phyloP scores from a whole-genome alignment of 2,329 filamentous ascomycete species.

The Coniochaeta sp. region DNA sequence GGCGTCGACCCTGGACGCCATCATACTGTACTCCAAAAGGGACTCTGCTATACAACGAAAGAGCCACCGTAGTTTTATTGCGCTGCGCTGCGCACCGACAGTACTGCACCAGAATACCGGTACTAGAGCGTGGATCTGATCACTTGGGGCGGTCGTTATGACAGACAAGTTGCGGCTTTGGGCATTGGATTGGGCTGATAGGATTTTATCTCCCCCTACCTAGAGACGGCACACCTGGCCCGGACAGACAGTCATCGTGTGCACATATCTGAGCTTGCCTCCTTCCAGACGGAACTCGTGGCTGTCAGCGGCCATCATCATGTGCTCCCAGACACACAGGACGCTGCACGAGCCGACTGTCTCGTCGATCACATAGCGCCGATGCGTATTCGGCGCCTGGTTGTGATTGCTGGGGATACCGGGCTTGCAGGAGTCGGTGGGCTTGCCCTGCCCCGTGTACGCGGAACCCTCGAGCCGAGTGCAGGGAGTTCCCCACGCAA shows the following conservation, averaged over 20 bases:
- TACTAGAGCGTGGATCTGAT: too few relatives aligned
- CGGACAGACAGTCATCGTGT: conserved; percentile 12
- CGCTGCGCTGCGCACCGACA: too few relatives aligned
- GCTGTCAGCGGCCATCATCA: conserved; percentile 15
- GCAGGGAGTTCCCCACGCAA: conserved; percentile 30
- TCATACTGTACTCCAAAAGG: too few relatives aligned
- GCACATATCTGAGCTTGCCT: conserved; percentile 13
- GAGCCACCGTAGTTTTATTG: too few relatives aligned
- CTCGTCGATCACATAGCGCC: conserved; percentile 21
- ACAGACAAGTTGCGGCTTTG: too few relatives aligned
- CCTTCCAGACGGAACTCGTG: conserved; percentile 15
- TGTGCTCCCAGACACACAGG: conserved; percentile 14
- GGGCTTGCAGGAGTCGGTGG: conserved; percentile 15
- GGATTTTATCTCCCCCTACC: too few relatives aligned
- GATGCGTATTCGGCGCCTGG: conserved; percentile 14
- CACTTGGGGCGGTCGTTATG: too few relatives aligned
- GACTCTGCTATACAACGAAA: too few relatives aligned
- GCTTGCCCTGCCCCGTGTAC: conserved; percentile 15
- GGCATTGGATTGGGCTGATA: too few relatives aligned
- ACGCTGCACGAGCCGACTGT: conserved; percentile 16
- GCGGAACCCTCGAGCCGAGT: conserved; percentile 19
- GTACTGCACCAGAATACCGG: too few relatives aligned
- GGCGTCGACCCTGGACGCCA: too few relatives aligned
- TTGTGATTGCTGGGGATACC: conserved; percentile 15
- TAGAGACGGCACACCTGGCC: neutral